Evolutionary conservation across 108 stramenopile genomes (phyloP), one percentile per base, ranked within the genome.

Genomic region (Nitzschia putrida): DNA sequence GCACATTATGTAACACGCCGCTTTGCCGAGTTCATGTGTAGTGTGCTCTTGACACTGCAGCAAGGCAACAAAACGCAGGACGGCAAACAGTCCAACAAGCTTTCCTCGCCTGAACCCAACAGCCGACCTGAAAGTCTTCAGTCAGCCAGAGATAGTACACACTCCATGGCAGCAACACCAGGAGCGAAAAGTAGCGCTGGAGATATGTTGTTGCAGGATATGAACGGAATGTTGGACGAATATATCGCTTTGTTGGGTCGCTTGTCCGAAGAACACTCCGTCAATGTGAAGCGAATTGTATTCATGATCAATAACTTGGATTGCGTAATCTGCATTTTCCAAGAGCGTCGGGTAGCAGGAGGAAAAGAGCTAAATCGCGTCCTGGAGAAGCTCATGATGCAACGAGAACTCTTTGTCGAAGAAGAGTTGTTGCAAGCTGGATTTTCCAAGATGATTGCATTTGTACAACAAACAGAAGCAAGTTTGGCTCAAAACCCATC

Each of bases 241-340:
- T 91, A 80, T 61, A 57, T 89, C 22, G 68, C 84, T 0, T 69
- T 92, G 41, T 70, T 96, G 50, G 91, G 88, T 70, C 91, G 96
- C 14, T 76, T 96, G 26, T 81, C 94, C 2, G 92, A 93, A 26
- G 85, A 85, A 50, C 95, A 94, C 56, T 71, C 82, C 3, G 72
- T 82, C 20, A 89, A 91, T 65, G 97, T 91, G 57, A 96, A 92
- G 65, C 86, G 79, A 45, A 77, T 88, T 53, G 94, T 98, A 11
- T 99, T 99, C 75, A 79, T 95, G 72, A 96, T 99, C 67, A 99
- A 99, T 76, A 99, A 99, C 61, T 82, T 94, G 69, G 97, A 99
- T 80, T 80, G 83, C 63, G 94, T 97, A 51, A 83, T 96, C 21
- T 88, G 81, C 60, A 91, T 97, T 50, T 95, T 97, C 64, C 93